Base-by-base conservation (phyloP, 2,329 filamentous ascomycete species). In the Curvularia verruculosa region DNA sequence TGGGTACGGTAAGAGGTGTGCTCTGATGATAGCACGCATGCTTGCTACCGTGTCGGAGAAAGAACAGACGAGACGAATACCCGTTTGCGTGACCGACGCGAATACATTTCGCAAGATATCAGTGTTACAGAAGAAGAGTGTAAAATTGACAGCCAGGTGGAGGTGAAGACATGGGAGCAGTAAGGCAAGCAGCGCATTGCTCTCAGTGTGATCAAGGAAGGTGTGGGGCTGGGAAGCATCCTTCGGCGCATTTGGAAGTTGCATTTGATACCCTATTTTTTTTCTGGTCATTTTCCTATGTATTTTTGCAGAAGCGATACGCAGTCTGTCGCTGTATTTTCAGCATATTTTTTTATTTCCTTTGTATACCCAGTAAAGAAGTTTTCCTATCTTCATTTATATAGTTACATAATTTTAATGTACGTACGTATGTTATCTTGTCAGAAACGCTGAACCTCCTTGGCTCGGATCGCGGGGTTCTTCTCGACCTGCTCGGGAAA, bases 221-320 rank as follows among this genome's bases (percentile, higher is more conserved):
- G 51, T 56, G 57, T 52, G 61, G 61, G 61, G 59, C 49, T 52
- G 15, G 46, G 45, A 39, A 21, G 28, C 43, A 47, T 18, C 47
- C 28, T 47, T 45, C 15, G 40, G 24, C 45, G 24, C 28, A 26
- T 51, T 45, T 36, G 21, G 37, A 28, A 52, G 23, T 46, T 18
- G 37, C 45, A 18, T 46, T 56, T 50, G 54, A 59, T 59, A 61
- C 52, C 49, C 59, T 37, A 3, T 13, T 31, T 34, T 46, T 46
- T 46, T 54, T 18, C 36, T 43, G 39, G 12, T 41, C 40, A 23
- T 59, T 53, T n/a, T 53, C 56, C 28, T 56, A 48, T 56, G 52
- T 57, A 8, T 29, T 57, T 24, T 29, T 28, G 23, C 18, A 37
- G 12, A 54, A 52, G 52, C 34, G 49, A 19, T 40, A 43, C 18